Evolutionary conservation across 371 early-diverging fungal species (phyloP).

Genomic region (Mortierella sp.): DNA sequence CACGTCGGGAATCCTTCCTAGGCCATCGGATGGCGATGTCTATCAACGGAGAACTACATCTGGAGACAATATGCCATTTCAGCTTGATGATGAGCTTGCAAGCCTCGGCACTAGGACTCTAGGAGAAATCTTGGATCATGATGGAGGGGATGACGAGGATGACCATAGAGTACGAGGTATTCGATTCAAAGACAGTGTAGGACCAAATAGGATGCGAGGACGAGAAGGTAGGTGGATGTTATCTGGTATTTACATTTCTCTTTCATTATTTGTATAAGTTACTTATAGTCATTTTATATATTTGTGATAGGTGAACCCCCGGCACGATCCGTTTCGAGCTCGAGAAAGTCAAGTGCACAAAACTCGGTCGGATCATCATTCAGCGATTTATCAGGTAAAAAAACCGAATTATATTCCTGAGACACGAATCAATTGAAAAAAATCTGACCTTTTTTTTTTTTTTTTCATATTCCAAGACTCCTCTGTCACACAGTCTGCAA

Average conservation of each 20-base stretch:
- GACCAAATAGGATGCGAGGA: constrained; percentile 13
- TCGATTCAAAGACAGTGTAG: constrained; percentile 30
- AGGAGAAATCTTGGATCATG: constrained; percentile 49
- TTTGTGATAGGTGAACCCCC: constrained; percentile 24
- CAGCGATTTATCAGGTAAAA: constrained; percentile 65
- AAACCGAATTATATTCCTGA: not conserved
- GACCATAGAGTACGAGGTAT: constrained; percentile 27
- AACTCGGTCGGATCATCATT: constrained; percentile 69
- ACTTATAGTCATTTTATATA: not conserved
- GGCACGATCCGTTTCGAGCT: constrained; percentile 34
- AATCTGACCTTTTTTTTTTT: not conserved
- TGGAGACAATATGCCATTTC: constrained; percentile 52
- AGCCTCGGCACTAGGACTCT: constrained; percentile 33
- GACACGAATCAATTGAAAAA: not conserved
- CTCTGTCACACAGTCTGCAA: constrained; percentile 70
- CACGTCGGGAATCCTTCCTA: constrained; percentile 20
- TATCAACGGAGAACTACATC: constrained; percentile 31
- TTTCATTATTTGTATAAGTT: not conserved
- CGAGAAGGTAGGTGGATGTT: constrained; percentile 27
- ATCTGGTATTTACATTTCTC: not conserved
- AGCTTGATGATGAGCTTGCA: constrained; percentile 50
- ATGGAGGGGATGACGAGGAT: constrained; percentile 43
- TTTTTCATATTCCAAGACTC: constrained; percentile 54
- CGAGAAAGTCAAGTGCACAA: constrained; percentile 57
- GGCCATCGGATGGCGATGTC: not conserved